Evolutionary conservation across 2,329 filamentous ascomycete species (phyloP), one percentile per base, ranked within the genome.

Genomic region (Teratosphaeria zuluensis): DNA sequence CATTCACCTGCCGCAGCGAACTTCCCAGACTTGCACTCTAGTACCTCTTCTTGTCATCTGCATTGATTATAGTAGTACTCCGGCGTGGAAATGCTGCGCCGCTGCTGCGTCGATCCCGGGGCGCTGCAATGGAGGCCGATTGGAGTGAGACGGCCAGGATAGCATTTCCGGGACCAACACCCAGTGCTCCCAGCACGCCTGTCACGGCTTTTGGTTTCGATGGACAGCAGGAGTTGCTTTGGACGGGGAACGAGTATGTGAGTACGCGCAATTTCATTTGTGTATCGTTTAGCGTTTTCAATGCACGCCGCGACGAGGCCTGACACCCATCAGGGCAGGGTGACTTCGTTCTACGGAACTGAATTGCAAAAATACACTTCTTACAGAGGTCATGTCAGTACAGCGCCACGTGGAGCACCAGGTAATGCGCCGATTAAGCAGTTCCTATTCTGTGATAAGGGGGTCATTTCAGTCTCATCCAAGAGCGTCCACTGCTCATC

Each of bases 221-320:
- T 73, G 88, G 87, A 59, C 81, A 82, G 46, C 88, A 96, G 73
- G 94, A 99, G 73, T 81, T 99, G 38, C 76, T 99, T 56, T 99
- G 95, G 94, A 85, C 86, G 2, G 95, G 92, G 53, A 95, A 94
- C 73, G 89, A 94, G 77, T 90, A 86, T 80, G 90, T 94, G 79
- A 78, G 83, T 74, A 28, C 16, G 21, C 51, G 8, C 31, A 9
- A 12, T 1, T 42, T 8, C 30, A 16, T n/a, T 57, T 32, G 24
- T 38, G 51, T 31, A 16, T 24, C 19, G 24, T 31, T 7, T 1
- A n/a, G 28, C 31, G 7, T 16, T 5, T 16, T 24, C 24, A 21
- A 53, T 16, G 11, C 21, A 30, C 16, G 46, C 24, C 16, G 6
- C 54, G 19, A 7, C 16, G 14, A 21, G 28, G 54, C 11, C 57